Base-by-base conservation (phyloP, 257 asterid genomes). In the Forsythia viridissima region DNA sequence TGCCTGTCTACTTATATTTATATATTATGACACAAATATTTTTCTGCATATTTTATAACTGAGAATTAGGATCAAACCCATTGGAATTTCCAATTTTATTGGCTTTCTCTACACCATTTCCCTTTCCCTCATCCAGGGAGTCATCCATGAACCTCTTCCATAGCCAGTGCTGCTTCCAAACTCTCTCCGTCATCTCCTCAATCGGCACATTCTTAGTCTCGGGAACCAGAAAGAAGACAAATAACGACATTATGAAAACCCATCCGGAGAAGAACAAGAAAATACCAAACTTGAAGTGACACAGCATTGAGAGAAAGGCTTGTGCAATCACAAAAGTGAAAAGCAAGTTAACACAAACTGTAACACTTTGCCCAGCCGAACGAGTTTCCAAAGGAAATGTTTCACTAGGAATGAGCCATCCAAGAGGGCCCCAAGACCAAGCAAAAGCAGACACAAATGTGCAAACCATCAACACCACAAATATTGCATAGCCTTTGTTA, bases 381-480 rank as follows among this genome's bases (percentile, higher is more conserved):
- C 99, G 83, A 0, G 99, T 93, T 86, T 92, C 98, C 40, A 94
- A 48, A 0, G 97, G 97, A 84, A 92, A 94, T 0, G 94, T 92
- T 84, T 93, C 98, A 30, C 98, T 92, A 0, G 99, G 99, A 65
- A 93, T 90, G 1, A 93, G 89, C 98, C 99, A 94, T 34, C 99
- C 99, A n/a, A 94, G 86, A 2, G 99, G 99, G 1, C 99, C 99
- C 98, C 98, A 93, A 0, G 98, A 94, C 98, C 99, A 94, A 0
- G 98, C 99, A 55, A 92, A 93, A 0, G 95, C 76, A 1, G 96
- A 88, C 8, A 94, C 96, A 10, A 81, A 94, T 1, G 92, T 89
- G 88, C 98, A 94, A 0, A 93, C 83, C 81, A 94, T 6, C 69
- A 94, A 38, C 74, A 94, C 96, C 3, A 94, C 96, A 16, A 94